These are phyloP conservation scores for Thalassia testudinum DNA, from an alignment of 116 monocot species.

Conservation along the genomic window DNA sequence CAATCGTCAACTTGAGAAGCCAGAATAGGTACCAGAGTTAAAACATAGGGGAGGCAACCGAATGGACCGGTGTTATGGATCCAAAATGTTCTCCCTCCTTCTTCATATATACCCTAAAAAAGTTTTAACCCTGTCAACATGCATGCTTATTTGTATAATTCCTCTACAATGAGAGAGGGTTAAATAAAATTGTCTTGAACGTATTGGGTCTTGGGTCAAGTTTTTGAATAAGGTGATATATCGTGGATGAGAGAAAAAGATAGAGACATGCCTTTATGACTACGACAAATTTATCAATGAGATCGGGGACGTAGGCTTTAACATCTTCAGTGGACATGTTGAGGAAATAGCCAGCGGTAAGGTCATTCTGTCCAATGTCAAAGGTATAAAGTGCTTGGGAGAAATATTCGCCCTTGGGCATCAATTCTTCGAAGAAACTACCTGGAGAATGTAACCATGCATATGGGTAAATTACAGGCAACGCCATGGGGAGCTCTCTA, in stretches of 20 bases:
- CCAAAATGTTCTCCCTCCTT: conserved; percentile 40
- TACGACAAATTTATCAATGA: conserved; percentile 36
- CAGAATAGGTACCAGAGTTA: neutral
- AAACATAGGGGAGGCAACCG: conserved; percentile 27
- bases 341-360: too few relatives aligned
- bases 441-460: too few relatives aligned
- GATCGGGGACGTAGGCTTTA: conserved; percentile 44
- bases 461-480: too few relatives aligned
- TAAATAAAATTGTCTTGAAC: too few relatives aligned
- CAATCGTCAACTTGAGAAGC: conserved; percentile 8
- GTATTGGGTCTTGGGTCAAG: too few relatives aligned
- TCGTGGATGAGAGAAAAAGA: neutral
- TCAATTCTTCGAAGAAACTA: conserved; percentile 36
- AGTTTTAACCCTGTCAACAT: neutral
- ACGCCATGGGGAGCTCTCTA: too few relatives aligned
- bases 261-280: conserved; percentile 34
- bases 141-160: neutral
- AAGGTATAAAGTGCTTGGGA: too few relatives aligned
- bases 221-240: too few relatives aligned
- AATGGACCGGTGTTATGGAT: too few relatives aligned
- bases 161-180: too few relatives aligned
- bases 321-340: too few relatives aligned
- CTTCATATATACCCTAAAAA: conserved; percentile 21
- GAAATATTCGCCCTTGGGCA: conserved; percentile 50
- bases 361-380: too few relatives aligned